A percentile compares a stretch with the other conserved stretches of the same genome.
phyloP scores from a whole-genome alignment of 139 green algal species.

The Picochlorum costavermella region DNA sequence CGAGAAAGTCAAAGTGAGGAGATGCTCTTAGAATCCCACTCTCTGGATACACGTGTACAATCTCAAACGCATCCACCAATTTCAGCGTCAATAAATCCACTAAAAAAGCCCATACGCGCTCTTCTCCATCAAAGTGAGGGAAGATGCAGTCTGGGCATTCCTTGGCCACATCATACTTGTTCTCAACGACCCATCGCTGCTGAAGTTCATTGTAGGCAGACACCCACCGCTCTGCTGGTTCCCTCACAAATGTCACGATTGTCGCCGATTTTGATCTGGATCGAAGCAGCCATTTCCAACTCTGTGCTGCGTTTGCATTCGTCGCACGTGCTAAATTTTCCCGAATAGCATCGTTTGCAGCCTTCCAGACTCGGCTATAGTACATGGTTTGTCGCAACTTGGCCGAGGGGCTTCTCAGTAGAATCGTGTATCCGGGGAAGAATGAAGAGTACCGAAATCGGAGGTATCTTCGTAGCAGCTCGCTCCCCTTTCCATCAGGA shows the following conservation, averaged over 20 bases:
- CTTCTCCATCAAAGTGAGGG: background rate
- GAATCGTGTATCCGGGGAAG: no score
- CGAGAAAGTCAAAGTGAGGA: background rate
- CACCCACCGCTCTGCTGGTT: background rate
- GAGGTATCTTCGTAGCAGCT: no score
- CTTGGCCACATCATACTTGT: background rate
- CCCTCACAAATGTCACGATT: background rate
- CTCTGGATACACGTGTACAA: constrained; percentile 2
- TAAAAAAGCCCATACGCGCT: constrained; percentile 3
- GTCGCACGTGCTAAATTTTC: background rate
- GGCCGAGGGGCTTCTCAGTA: no score
- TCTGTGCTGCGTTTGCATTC: no score
- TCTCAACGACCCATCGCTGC: background rate
- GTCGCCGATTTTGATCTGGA: background rate
- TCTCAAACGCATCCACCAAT: background rate
- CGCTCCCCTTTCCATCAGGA: no score
- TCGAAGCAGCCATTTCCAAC: background rate
- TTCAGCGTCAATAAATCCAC: background rate
- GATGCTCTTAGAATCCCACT: background rate
- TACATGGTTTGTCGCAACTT: no score
- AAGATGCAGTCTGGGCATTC: background rate
- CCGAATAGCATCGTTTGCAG: constrained; percentile 1
- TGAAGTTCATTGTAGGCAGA: background rate
- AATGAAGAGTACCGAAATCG: no score
- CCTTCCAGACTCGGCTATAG: background rate